Conservation (phyloP, 2,329 filamentous ascomycete species). For the Clarireedia homoeocarpa region DNA sequence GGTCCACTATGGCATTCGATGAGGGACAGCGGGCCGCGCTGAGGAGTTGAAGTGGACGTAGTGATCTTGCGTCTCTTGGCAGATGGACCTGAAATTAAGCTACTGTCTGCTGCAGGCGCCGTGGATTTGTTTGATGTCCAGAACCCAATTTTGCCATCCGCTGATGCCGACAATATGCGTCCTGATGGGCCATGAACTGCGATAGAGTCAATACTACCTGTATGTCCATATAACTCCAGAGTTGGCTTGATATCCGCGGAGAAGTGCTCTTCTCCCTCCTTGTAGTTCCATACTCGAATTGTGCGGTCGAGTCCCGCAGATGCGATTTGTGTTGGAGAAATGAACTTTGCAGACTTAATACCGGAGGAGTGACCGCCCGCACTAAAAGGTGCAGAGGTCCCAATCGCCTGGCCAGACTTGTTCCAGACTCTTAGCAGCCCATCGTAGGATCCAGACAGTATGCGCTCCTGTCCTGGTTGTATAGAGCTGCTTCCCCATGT, state of each 20-base stretch:
- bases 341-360: conserved; percentile 75
- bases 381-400: conserved; percentile 59
- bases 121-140: conserved; percentile 78
- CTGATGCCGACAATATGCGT: conserved; percentile 76
- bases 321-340: conserved; percentile 69
- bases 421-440: conserved; percentile 86
- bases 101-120: conserved; percentile 63
- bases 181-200: conserved; percentile 66
- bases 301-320: conserved; percentile 81
- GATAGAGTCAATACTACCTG: conserved; percentile 63
- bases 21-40: conserved; percentile 71
- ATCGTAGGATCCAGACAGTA: conserved; percentile 92
- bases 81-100: conserved; percentile 59
- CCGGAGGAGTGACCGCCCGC: conserved; percentile 69
- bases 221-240: conserved; percentile 80
- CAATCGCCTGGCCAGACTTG: conserved; percentile 74
- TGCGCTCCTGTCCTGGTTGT: conserved; percentile 54
- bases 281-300: conserved; percentile 84
- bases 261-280: conserved; percentile 53
- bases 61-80: conserved; percentile 70
- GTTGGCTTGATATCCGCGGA: conserved; percentile 54
- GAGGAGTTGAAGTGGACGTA: conserved; percentile 43
- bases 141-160: conserved; percentile 76
- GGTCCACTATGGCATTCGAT: conserved; percentile 62
- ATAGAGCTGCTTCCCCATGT: conserved; percentile 45